A percentile compares a stretch with the other conserved stretches of the same genome.
Evolutionary conservation across 1,284 basidiomycete genomes (phyloP).

Genomic region (Austroboletus novae-zelandiae): DNA sequence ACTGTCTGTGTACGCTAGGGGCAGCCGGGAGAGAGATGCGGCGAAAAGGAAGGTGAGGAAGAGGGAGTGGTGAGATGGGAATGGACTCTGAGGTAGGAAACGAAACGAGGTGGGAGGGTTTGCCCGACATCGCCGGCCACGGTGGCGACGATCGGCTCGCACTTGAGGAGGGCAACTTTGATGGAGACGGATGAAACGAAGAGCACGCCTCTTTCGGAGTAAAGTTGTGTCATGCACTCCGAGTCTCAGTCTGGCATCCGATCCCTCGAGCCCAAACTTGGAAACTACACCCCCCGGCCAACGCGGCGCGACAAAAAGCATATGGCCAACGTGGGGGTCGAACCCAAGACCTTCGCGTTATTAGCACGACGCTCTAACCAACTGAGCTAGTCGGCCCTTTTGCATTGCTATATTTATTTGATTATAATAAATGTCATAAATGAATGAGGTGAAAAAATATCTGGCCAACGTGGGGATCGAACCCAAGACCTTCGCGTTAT

Average conservation of each 20-base stretch:
- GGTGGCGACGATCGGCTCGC: constrained; percentile 9
- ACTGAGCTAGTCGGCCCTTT: constrained; percentile 24
- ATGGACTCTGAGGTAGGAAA: constrained; percentile 29
- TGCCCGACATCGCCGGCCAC: constrained; percentile 17
- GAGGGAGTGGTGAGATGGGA: constrained; percentile 22
- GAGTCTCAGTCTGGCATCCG: constrained; percentile 14
- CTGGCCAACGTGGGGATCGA: constrained; percentile 23
- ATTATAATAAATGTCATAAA: no score
- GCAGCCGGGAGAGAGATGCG: constrained; percentile 71
- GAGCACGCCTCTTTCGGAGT: neutral
- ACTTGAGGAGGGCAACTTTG: constrained; percentile 5
- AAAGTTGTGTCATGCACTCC: neutral
- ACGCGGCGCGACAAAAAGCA: neutral
- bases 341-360: constrained; percentile 34
- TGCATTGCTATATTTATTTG: no score
- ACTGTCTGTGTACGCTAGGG: constrained; percentile 57
- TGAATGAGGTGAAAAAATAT: neutral
- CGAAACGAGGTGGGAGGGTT: constrained; percentile 17
- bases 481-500: constrained; percentile 28
- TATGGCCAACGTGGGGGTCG: constrained; percentile 34
- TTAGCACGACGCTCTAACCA: constrained; percentile 32
- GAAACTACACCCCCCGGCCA: neutral
- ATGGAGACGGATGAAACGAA: neutral
- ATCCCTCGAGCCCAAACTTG: constrained; percentile 18
- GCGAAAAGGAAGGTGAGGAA: constrained; percentile 63